Conservation (phyloP, 2,329 filamentous ascomycete genomes). For the Cadophora malorum region DNA sequence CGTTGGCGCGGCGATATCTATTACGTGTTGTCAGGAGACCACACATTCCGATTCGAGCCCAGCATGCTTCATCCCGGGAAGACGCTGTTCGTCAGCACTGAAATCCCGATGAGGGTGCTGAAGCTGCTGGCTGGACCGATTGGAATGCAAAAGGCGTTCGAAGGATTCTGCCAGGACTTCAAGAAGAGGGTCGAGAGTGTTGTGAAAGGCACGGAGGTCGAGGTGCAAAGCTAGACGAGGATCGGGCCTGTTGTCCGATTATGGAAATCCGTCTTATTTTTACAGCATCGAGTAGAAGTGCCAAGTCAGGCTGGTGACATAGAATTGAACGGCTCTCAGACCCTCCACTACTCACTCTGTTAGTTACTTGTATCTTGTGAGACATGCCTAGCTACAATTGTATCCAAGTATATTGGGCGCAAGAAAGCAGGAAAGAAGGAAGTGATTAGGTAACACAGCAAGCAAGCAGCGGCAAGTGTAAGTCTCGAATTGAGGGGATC, state of each 20-base stretch:
- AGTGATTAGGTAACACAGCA: neutral
- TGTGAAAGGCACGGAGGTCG: conserved; percentile 17
- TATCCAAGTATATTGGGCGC: neutral
- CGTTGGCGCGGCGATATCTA: conserved; percentile 34
- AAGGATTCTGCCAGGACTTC: conserved; percentile 24
- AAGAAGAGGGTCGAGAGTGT: conserved; percentile 27
- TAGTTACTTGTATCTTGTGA: neutral
- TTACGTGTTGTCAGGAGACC: conserved; percentile 34
- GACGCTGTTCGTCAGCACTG: conserved; percentile 38
- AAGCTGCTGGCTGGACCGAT: conserved; percentile 24
- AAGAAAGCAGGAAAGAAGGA: neutral
- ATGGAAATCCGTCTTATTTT: neutral
- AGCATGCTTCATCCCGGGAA: conserved; percentile 34
- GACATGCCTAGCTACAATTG: neutral
- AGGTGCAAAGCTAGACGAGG: neutral
- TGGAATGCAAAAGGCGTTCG: conserved; percentile 19
- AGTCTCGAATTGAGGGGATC: conserved; percentile 7
- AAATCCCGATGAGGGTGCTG: conserved; percentile 32
- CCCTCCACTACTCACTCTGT: neutral
- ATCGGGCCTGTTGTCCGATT: neutral
- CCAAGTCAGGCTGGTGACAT: neutral
- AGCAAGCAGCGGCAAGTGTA: neutral
- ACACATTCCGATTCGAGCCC: conserved; percentile 36
- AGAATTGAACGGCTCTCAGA: neutral
- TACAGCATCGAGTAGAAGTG: neutral